Evolutionary conservation across 805 yeast genomes (phyloP).

Genomic region (Candida jianshihensis): DNA sequence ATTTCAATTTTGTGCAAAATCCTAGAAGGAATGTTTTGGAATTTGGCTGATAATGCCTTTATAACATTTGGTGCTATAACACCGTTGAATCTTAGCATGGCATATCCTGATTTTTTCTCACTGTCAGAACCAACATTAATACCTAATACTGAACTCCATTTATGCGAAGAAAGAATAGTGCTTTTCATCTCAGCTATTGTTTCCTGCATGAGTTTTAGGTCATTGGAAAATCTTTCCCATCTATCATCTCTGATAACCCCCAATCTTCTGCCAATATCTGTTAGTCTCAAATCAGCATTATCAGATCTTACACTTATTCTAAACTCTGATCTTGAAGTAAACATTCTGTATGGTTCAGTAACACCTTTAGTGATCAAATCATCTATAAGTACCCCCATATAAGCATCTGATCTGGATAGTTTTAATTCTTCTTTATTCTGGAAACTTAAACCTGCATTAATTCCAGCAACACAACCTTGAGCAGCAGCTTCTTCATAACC

Average conservation of each 20-base stretch:
- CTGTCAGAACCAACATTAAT: slow-evolving; percentile 48
- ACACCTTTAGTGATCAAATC: slow-evolving; percentile 94
- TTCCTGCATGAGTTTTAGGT: slow-evolving; percentile 36
- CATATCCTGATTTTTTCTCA: slow-evolving; percentile 57
- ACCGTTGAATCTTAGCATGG: slow-evolving; percentile 54
- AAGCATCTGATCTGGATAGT: slow-evolving; percentile 75
- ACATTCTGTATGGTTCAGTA: slow-evolving; percentile 96
- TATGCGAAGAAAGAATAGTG: slow-evolving; percentile 42
- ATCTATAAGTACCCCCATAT: slow-evolving; percentile 87
- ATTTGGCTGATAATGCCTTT: slow-evolving; percentile 16
- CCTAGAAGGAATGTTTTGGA: slow-evolving; percentile 32
- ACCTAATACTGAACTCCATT: slow-evolving; percentile 53
- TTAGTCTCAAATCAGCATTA: slow-evolving; percentile 85
- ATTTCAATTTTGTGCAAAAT: slow-evolving; percentile 57
- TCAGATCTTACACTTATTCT: slow-evolving; percentile 86
- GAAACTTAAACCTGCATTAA: slow-evolving; percentile 74
- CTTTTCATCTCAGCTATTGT: slow-evolving; percentile 40
- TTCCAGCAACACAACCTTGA: slow-evolving; percentile 93
- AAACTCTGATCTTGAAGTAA: slow-evolving; percentile 92
- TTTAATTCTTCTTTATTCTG: slow-evolving; percentile 37
- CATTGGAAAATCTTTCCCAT: slow-evolving; percentile 39
- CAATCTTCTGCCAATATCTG: slow-evolving; percentile 52
- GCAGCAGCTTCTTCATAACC: slow-evolving; percentile 99
- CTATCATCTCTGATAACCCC: slow-evolving; percentile 66
- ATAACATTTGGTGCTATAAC: slow-evolving; percentile 14